Evolutionary conservation across 495 filamentous ascomycete genomes (phyloP).

Genomic region (Cryomyces minteri): DNA sequence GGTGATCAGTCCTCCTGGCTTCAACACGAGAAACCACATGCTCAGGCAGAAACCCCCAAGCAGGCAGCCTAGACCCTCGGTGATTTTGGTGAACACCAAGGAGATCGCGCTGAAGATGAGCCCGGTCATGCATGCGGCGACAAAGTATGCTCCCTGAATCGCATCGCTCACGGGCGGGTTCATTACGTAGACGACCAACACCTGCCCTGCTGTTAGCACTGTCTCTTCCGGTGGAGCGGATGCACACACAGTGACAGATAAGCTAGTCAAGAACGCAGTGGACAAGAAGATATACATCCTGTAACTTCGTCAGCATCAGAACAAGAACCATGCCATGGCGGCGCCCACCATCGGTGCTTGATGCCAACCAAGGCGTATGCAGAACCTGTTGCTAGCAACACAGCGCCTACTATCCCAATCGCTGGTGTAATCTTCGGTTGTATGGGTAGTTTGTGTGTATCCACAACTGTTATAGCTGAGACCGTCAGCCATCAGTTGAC

Average conservation of each 20-base stretch:
- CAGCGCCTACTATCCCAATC: conserved; percentile 56
- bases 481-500: no score
- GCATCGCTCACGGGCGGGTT: conserved; percentile 55
- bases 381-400: conserved; percentile 51
- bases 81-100: conserved; percentile 67
- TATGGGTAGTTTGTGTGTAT: no score
- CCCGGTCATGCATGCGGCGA: conserved; percentile 60
- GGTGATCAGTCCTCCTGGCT: conserved; percentile 53
- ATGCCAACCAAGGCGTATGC: conserved; percentile 64
- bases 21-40: conserved; percentile 76
- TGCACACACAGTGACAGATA: conserved; percentile 47
- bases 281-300: conserved; percentile 67
- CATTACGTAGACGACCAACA: conserved; percentile 85
- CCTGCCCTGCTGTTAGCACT: conserved; percentile 16
- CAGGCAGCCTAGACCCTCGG: conserved; percentile 71
- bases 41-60: conserved; percentile 75
- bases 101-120: conserved; percentile 57
- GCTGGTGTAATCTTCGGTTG: conserved; percentile 61
- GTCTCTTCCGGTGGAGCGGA: not conserved
- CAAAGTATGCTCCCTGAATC: conserved; percentile 76
- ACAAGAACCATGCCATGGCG: not conserved
- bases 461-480: no score
- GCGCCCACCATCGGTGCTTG: conserved; percentile 49
- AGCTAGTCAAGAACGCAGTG: conserved; percentile 47
- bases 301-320: not conserved